These are phyloP conservation scores for Sclerotinia minor DNA, from an alignment of 2,329 filamentous ascomycete species.

Conservation along the genomic window DNA sequence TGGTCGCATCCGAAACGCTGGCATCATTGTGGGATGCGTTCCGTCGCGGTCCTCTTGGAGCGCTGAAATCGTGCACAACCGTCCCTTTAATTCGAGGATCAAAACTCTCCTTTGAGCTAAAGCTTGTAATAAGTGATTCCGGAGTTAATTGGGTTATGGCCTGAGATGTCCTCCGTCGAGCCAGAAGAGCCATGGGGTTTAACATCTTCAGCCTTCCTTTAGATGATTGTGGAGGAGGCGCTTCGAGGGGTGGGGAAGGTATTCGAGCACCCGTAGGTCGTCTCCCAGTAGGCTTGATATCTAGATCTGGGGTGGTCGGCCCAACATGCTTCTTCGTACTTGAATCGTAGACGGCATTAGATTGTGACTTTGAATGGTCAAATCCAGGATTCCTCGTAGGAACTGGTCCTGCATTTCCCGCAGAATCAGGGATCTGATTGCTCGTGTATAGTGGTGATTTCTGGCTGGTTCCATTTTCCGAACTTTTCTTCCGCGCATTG, in stretches of 20 bases:
- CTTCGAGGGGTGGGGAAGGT: conserved; percentile 38
- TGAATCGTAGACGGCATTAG: conserved; percentile 27
- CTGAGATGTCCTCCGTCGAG: conserved; percentile 40
- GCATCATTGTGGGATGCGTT: conserved; percentile 42
- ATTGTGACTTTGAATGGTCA: conserved; percentile 29
- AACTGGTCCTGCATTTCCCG: conserved; percentile 31
- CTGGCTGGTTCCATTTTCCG: conserved; percentile 29
- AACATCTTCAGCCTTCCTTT: conserved; percentile 43
- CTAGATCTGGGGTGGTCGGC: conserved; percentile 28
- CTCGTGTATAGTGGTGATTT: conserved; percentile 30
- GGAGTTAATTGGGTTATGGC: conserved; percentile 37
- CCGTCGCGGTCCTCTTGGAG: conserved; percentile 52
- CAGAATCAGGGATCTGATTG: conserved; percentile 34
- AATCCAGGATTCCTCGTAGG: conserved; percentile 27
- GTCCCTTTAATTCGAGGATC: conserved; percentile 66
- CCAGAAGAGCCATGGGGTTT: conserved; percentile 45
- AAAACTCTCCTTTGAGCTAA: conserved; percentile 47
- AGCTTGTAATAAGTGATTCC: conserved; percentile 34
- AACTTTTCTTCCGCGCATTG: conserved; percentile 25
- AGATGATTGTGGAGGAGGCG: conserved; percentile 31
- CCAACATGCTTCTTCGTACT: conserved; percentile 28
- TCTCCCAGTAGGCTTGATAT: conserved; percentile 31
- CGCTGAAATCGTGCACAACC: conserved; percentile 65
- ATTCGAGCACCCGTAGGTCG: conserved; percentile 35
- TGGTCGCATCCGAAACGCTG: conserved; percentile 23